Base-by-base conservation (phyloP, 176 grass and related monocot genomes). In the Chrysopogon serrulatus region DNA sequence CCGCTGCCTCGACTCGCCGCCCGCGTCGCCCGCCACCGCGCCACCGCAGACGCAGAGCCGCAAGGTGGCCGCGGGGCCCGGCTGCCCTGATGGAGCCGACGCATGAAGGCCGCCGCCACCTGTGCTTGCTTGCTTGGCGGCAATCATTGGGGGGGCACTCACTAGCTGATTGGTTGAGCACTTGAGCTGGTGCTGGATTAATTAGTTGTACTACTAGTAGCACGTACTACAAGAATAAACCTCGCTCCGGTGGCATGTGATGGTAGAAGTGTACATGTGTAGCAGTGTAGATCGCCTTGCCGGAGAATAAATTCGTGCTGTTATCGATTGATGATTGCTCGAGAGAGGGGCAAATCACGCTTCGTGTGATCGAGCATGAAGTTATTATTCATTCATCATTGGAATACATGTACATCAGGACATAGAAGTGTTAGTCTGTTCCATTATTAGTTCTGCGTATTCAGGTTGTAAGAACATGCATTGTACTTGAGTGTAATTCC, bases 1-100 rank as follows among this genome's bases (percentile, higher is more conserved):
- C 0, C 90, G 90, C 15, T 92, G 86, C 88, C 88, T 96, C 70
- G 86, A 90, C 83, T 93, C 90, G n/a, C 83, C 93, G 8, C 87
- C 85, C 5, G 44, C 63, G 65, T 90, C 88, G 1, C 85, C 89
- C 91, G 1, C 74, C 76, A 11, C 12, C 42, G 39, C 73, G 51
- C 65, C 67, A 10, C 80, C 77, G 18, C 87, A n/a, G n/a, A n/a
- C n/a, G n/a, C n/a, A 76, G 1, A 74, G 82, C 3, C 60, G 73
- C 26, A 79, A 92, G 59, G 88, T 92, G 9, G 76, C 79, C 14
- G 83, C 82, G 5, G 88, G 83, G 23, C 48, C 67, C 6, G 37
- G 84, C 3, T 33, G 79, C 66, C 9, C 57, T 23, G 60, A 79
- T 68, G 88, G 18, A 3, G 59, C 53, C 7, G 88, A 83, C 18